A percentile compares a stretch with the other conserved stretches of the same genome.
Conservation (phyloP, 176 grass and related monocot genomes). For the Ananas comosus region DNA sequence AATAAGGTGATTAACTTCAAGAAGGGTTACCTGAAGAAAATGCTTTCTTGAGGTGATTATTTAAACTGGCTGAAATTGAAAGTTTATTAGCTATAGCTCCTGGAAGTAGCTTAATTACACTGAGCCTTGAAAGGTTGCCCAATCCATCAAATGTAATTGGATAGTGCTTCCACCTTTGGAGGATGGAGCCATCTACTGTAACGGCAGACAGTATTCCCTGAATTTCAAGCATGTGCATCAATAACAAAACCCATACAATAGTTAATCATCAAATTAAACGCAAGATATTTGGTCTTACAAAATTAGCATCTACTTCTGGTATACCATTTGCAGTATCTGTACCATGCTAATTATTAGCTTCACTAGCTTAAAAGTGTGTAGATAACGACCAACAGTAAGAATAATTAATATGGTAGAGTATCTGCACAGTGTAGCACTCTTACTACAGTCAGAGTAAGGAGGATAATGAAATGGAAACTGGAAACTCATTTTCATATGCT, state of each 20-base stretch:
- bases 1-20: no score
- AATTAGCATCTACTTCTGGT: background rate
- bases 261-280: background rate
- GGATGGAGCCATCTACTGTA: slow-evolving; percentile 41
- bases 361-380: no score
- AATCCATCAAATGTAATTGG: slow-evolving; percentile 45
- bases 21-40: background rate
- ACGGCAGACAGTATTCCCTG: slow-evolving; percentile 92
- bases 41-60: background rate
- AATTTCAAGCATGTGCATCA: slow-evolving; percentile 1
- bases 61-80: background rate
- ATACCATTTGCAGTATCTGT: no score
- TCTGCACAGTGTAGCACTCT: no score
- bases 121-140: slow-evolving; percentile 37
- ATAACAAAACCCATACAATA: background rate
- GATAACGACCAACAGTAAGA: no score
- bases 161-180: slow-evolving; percentile 67
- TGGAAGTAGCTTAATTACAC: slow-evolving; percentile 33
- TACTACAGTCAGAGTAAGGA: no score
- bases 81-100: slow-evolving; percentile 26
- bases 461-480: no score
- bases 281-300: background rate
- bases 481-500: no score
- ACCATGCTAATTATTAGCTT: no score
- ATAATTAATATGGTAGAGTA: no score